phyloP scores from a whole-genome alignment of 352 stramenopile genomes.

The Phytophthora tentaculata region DNA sequence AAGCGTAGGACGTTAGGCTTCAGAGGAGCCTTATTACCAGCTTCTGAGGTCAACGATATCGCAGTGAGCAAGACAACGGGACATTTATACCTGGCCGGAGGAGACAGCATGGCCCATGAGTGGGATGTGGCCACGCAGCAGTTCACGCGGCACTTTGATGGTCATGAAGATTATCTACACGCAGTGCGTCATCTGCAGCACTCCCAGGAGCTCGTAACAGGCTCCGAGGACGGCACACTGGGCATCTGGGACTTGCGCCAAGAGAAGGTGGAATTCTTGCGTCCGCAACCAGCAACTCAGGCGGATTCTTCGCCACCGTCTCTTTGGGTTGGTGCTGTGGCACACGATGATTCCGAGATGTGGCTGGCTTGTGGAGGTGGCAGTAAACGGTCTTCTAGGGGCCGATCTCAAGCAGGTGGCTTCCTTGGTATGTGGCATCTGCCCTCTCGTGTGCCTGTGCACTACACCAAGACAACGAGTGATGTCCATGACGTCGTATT shows the following conservation, averaged over 20 bases:
- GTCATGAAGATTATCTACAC: conserved; percentile 73
- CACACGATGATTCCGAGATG: conserved; percentile 74
- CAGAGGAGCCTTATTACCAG: conserved; percentile 60
- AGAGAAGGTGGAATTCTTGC: conserved; percentile 59
- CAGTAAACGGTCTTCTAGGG: conserved; percentile 38
- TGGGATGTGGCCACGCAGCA: conserved; percentile 59
- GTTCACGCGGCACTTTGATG: conserved; percentile 61
- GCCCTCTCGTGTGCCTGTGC: conserved; percentile 72
- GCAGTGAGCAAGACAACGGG: conserved; percentile 42
- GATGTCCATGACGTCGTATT: conserved; percentile 78
- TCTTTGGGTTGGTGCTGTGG: conserved; percentile 65
- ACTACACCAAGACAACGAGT: conserved; percentile 62
- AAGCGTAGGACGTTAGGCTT: conserved; percentile 65
- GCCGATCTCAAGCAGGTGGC: conserved; percentile 33
- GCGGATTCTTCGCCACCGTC: conserved; percentile 3
- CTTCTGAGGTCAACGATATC: conserved; percentile 74
- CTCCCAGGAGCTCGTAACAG: conserved; percentile 74
- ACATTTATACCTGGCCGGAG: conserved; percentile 65
- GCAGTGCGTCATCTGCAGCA: conserved; percentile 66
- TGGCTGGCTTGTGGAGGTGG: conserved; percentile 74
- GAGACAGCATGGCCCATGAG: conserved; percentile 67
- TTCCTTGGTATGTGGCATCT: conserved; percentile 85
- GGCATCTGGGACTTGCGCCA: conserved; percentile 78
- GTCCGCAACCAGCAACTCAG: conserved; percentile 42
- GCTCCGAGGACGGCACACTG: conserved; percentile 74